These are phyloP conservation scores for Tricholoma sp. DNA, from an alignment of 768 basidiomycete species.

Conservation along the genomic window DNA sequence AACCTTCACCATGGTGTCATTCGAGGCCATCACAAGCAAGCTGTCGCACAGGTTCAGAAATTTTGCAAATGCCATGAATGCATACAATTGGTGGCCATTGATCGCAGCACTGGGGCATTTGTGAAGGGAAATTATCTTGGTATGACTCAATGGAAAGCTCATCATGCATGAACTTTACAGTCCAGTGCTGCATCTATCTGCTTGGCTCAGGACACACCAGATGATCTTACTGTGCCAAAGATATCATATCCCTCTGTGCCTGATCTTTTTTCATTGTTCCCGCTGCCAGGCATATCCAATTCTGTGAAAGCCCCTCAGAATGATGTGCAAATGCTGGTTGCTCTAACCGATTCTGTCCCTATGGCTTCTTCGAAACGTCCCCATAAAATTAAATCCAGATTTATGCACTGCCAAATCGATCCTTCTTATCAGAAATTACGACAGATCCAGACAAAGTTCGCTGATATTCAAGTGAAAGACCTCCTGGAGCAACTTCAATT, in stretches of 20 bases:
- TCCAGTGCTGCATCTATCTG: too few relatives aligned
- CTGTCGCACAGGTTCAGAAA: neutral
- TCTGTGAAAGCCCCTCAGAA: too few relatives aligned
- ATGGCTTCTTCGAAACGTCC: neutral
- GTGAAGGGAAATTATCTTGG: neutral
- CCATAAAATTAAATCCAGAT: neutral
- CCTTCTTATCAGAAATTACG: neutral
- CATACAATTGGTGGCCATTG: neutral
- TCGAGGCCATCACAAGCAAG: neutral
- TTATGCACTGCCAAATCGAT: neutral
- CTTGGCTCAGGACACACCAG: too few relatives aligned
- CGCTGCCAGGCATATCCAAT: too few relatives aligned
- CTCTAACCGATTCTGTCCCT: too few relatives aligned
- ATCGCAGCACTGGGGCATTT: neutral
- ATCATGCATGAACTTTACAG: too few relatives aligned
- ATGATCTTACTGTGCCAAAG: too few relatives aligned
- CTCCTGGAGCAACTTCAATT: neutral
- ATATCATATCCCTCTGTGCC: too few relatives aligned
- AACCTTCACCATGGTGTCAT: neutral
- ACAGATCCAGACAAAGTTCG: neutral
- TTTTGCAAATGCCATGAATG: neutral
- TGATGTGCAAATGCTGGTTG: too few relatives aligned
- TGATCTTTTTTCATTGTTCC: too few relatives aligned
- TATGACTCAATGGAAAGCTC: too few relatives aligned
- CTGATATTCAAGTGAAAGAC: neutral